Evolutionary conservation across 2,329 filamentous ascomycete genomes (phyloP).

Genomic region (Aspergillus alliaceus): DNA sequence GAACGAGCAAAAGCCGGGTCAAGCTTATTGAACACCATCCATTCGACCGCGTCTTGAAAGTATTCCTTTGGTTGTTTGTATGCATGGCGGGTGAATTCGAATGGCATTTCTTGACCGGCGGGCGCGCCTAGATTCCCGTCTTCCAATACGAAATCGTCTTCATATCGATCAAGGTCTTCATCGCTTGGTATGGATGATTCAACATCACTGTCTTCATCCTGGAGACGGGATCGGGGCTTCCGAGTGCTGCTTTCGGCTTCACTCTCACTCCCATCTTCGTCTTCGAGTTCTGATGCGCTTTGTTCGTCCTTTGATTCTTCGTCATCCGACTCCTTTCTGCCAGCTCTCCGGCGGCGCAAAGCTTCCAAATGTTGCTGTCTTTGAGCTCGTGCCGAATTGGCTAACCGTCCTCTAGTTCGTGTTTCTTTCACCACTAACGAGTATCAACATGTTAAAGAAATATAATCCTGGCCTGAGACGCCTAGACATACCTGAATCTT

Average conservation of each 20-base stretch:
- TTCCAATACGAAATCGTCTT: conserved; percentile 65
- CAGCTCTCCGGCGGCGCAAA: conserved; percentile 44
- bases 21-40: conserved; percentile 78
- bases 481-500: conserved; percentile 40
- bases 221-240: conserved; percentile 14
- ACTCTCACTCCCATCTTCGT: conserved; percentile 11
- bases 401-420: conserved; percentile 42
- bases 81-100: conserved; percentile 67
- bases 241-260: conserved; percentile 17
- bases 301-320: conserved; percentile 21
- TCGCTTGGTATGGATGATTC: conserved; percentile 28
- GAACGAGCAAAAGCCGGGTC: conserved; percentile 67
- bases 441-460: not conserved
- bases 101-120: conserved; percentile 57
- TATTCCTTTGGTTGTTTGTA: conserved; percentile 69
- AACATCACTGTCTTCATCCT: conserved; percentile 30
- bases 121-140: conserved; percentile 64
- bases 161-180: conserved; percentile 56
- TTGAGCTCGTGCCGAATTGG: conserved; percentile 40
- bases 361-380: conserved; percentile 44
- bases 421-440: conserved; percentile 34
- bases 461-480: not conserved
- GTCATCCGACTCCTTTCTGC: conserved; percentile 34
- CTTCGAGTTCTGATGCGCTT: conserved; percentile 19
- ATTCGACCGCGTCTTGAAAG: conserved; percentile 73